A percentile compares a stretch with the other conserved stretches of the same genome.
phyloP scores from a whole-genome alignment of 331 rosid genomes.

The Malus hybrid region DNA sequence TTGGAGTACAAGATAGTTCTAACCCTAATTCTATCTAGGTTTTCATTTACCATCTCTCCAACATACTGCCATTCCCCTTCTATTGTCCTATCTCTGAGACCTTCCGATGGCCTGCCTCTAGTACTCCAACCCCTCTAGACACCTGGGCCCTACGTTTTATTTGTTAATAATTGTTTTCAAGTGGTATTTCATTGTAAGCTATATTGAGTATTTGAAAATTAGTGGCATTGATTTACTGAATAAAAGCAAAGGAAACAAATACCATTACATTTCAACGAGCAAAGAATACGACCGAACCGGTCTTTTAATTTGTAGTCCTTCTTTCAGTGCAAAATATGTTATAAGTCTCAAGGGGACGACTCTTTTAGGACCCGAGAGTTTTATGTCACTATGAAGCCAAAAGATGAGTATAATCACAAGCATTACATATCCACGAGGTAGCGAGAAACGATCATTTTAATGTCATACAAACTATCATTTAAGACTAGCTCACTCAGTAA shows the following conservation, averaged over 20 bases:
- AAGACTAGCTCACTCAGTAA: neutral
- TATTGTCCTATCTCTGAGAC: constrained; percentile 58
- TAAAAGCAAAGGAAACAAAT: no score
- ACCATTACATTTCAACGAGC: no score
- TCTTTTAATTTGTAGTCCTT: no score
- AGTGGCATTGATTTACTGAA: neutral
- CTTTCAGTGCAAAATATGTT: no score
- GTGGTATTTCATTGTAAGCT: no score
- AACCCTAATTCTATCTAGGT: constrained; percentile 12
- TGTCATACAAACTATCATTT: neutral
- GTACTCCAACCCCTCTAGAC: constrained; percentile 37
- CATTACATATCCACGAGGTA: neutral
- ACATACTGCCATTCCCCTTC: constrained; percentile 58
- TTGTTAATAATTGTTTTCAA: no score
- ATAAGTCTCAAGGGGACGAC: no score
- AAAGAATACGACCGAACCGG: no score
- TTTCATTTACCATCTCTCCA: constrained; percentile 52
- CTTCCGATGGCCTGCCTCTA: constrained; percentile 56
- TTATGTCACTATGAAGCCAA: neutral
- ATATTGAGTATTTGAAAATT: neutral
- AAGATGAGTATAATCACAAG: neutral
- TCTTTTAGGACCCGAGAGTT: neutral
- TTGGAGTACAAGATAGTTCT: constrained; percentile 78
- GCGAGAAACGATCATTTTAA: neutral
- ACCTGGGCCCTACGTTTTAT: no score